A percentile compares a stretch with the other conserved stretches of the same genome.
Evolutionary conservation across 352 stramenopile genomes (phyloP).

Genomic region (Pythium oligandrum): DNA sequence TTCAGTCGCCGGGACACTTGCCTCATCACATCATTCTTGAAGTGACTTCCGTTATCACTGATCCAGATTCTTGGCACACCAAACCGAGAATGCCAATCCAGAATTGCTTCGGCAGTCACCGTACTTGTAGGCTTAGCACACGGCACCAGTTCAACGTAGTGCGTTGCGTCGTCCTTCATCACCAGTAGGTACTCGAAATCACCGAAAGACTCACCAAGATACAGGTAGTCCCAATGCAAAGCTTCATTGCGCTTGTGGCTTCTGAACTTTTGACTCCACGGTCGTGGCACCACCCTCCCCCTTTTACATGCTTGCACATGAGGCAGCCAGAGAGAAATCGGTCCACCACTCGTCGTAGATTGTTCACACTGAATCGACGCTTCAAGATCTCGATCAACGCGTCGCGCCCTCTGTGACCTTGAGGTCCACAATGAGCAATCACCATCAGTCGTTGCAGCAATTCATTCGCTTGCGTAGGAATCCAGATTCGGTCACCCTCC

Average conservation of each 20-base stretch:
- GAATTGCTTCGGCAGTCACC: constrained; percentile 2
- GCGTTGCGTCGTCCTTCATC: constrained; percentile 9
- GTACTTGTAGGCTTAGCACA: not conserved
- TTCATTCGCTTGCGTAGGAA: constrained; percentile 1
- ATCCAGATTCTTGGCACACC: constrained; percentile 18
- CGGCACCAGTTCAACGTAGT: constrained; percentile 4
- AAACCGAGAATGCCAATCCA: constrained; percentile 21
- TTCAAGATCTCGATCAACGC: constrained; percentile 2
- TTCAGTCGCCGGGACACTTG: constrained; percentile 14
- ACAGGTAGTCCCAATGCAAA: constrained; percentile 26
- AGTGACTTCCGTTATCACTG: constrained; percentile 23
- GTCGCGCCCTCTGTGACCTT: constrained; percentile 7
- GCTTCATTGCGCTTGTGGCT: constrained; percentile 15
- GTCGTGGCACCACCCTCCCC: constrained; percentile 12
- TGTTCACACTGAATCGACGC: not conserved
- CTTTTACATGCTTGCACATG: constrained; percentile 20
- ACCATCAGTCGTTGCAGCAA: constrained; percentile 4
- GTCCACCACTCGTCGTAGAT: too few relatives aligned
- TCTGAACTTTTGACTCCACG: constrained; percentile 5
- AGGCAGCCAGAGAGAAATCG: constrained; percentile 16
- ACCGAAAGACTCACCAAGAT: constrained; percentile 16
- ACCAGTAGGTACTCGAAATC: constrained; percentile 5
- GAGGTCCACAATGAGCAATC: constrained; percentile 10
- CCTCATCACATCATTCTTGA: constrained; percentile 23
- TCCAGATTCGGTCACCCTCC: not conserved